Evolutionary conservation across 1,284 basidiomycete species (phyloP).

Genomic region (Ustilago shanxiensis): DNA sequence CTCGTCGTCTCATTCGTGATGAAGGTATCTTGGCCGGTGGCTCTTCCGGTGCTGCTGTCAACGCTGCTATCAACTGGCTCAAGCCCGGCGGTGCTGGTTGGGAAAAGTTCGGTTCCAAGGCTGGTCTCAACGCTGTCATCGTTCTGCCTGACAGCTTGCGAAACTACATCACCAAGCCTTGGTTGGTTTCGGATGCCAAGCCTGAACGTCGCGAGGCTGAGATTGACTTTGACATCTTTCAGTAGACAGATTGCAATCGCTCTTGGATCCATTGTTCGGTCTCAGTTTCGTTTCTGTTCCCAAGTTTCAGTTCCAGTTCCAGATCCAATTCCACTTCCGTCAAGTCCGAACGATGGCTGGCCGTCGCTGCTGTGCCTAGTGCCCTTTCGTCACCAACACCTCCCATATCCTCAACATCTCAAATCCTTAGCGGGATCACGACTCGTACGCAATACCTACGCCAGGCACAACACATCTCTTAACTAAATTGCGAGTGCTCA

Average conservation of each 20-base stretch:
- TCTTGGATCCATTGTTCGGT: neutral
- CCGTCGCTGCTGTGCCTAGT: constrained; percentile 32
- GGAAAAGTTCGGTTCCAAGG: constrained; percentile 76
- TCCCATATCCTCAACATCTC: too few species aligned
- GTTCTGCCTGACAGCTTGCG: constrained; percentile 90
- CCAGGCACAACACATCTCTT: constrained; percentile 15
- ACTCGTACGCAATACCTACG: neutral
- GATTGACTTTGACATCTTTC: constrained; percentile 52
- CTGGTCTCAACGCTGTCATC: constrained; percentile 87
- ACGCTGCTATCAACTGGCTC: constrained; percentile 83
- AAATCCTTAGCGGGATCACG: too few species aligned
- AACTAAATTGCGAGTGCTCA: constrained; percentile 20
- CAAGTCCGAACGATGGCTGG: constrained; percentile 23
- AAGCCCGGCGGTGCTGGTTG: constrained; percentile 76
- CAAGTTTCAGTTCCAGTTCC: too few species aligned
- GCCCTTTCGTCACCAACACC: neutral
- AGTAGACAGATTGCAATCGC: constrained; percentile 13
- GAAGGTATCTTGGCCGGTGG: constrained; percentile 94
- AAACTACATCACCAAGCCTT: constrained; percentile 91
- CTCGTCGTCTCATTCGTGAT: constrained; percentile 82
- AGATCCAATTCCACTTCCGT: constrained; percentile 3
- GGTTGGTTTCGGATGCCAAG: constrained; percentile 64
- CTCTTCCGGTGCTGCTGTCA: constrained; percentile 86
- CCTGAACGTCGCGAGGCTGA: constrained; percentile 45
- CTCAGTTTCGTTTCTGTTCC: neutral